Evolutionary conservation across 176 grass and related monocot genomes (phyloP).

Genomic region (Eremochloa ophiuroides): DNA sequence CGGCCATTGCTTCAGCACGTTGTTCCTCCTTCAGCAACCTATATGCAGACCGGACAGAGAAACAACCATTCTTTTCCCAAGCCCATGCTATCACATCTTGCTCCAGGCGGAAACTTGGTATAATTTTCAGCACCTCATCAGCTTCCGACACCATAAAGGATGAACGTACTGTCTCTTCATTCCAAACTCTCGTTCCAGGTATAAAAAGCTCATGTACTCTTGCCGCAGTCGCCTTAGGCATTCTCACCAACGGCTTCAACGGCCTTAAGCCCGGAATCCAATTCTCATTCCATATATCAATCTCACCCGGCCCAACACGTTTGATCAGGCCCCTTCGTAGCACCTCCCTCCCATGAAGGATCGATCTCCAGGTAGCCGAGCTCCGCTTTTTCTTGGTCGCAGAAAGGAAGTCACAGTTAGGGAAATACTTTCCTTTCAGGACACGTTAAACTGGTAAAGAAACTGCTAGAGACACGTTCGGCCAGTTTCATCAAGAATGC

Average conservation of each 20-base stretch:
- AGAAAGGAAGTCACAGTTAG: too few relatives aligned
- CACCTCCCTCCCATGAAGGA: not conserved
- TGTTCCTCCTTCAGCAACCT: not conserved
- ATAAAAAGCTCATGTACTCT: not conserved
- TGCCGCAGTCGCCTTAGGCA: fast-evolving
- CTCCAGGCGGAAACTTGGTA: fast-evolving
- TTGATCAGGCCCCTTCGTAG: not conserved
- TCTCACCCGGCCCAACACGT: not conserved
- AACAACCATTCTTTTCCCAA: not conserved
- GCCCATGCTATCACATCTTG: not conserved
- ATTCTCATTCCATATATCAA: not conserved
- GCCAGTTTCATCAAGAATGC: too few relatives aligned
- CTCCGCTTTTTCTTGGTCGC: too few relatives aligned
- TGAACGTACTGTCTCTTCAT: fast-evolving
- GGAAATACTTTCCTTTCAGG: too few relatives aligned
- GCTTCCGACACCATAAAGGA: not conserved
- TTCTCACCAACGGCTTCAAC: fast-evolving
- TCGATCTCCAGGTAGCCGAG: not conserved
- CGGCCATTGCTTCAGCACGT: not conserved
- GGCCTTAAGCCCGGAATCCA: not conserved
- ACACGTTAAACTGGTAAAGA: too few relatives aligned
- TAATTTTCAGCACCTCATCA: not conserved
- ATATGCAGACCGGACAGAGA: not conserved
- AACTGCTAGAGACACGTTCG: too few relatives aligned
- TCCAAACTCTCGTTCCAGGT: not conserved